Base-by-base conservation (phyloP, 768 basidiomycete species). In the Austroboletus festivus region DNA sequence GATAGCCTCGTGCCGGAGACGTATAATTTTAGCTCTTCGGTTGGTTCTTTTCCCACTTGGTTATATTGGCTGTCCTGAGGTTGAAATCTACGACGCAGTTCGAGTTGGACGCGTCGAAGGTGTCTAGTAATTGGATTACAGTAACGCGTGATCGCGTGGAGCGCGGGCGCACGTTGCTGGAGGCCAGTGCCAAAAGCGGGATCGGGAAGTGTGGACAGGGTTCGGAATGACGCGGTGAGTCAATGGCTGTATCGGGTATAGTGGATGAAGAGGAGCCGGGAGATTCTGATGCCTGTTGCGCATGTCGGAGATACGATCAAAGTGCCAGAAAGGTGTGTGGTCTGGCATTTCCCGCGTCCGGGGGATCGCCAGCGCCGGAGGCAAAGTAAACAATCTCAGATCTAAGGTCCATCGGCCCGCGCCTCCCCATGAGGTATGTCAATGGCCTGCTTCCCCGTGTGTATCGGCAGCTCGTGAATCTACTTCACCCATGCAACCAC, bases 351-450 rank as follows among this genome's bases (percentile, higher is more conserved):
- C 8, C 67, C 67, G 67, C 31, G 42, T 62, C 52, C 65, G 65
- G 65, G 65, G 65, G 38, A 53, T 62, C 46, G 42, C 47, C 62
- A 65, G 59, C 58, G 52, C 65, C 65, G 65, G 65, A 61, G 41
- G 56, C 61, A 67, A 55, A 58, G 39, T 19, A 56, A 62, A 57
- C 52, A 57, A 67, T 67, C 65, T 67, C 16, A 48, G 51, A 62
- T 61, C 48, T n/a, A 10, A 28, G 52, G 63, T 60, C 60, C 21
- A 35, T 44, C 15, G 6, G 21, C 20, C 19, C 35, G 26, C 11
- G 8, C 28, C 42, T 40, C 20, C 24, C 38, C 47, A 39, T 48
- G 52, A 22, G 24, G 39, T 45, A 26, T 24, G 33, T 34, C 26
- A 28, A 47, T 11, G n/a, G 11, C 23, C 10, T 23, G 16, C 31